Evolutionary conservation across 768 basidiomycete species (phyloP).

Genomic region (Tulasnella sp.): DNA sequence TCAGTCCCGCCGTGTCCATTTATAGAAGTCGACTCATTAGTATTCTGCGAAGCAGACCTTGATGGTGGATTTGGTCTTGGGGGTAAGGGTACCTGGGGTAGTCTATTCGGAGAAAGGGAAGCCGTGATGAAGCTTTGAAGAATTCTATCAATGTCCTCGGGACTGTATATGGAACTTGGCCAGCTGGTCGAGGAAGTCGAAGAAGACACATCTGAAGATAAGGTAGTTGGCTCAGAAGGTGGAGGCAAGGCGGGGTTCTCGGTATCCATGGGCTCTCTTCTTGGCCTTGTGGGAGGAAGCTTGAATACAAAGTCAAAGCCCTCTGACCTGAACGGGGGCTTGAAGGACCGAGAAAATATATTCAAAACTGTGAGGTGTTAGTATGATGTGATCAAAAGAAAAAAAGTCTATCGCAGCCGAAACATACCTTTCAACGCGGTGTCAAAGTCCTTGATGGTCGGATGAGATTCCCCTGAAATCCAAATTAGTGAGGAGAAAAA

Average conservation of each 20-base stretch:
- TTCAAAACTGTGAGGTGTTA: slow-evolving; percentile 38
- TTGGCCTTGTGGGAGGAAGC: slow-evolving; percentile 17
- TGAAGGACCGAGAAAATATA: slow-evolving; percentile 50
- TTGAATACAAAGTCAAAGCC: slow-evolving; percentile 47
- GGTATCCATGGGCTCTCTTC: too few relatives aligned
- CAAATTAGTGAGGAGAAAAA: background rate
- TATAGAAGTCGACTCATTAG: too few relatives aligned
- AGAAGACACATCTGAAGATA: too few relatives aligned
- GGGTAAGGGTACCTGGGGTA: too few relatives aligned
- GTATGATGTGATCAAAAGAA: background rate
- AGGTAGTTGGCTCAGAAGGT: too few relatives aligned
- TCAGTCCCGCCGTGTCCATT: too few relatives aligned
- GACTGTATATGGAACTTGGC: slow-evolving; percentile 14
- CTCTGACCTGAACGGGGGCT: slow-evolving; percentile 42
- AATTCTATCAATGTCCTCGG: slow-evolving; percentile 17
- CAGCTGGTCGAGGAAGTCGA: too few relatives aligned
- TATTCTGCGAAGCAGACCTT: too few relatives aligned
- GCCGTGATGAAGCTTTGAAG: too few relatives aligned
- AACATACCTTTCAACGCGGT: slow-evolving; percentile 9
- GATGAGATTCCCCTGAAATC: slow-evolving; percentile 49
- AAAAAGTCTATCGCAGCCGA: slow-evolving; percentile 37
- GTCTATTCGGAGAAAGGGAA: too few relatives aligned
- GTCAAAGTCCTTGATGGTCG: slow-evolving; percentile 44
- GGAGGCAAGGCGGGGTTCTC: too few relatives aligned
- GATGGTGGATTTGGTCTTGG: too few relatives aligned